Conservation (phyloP, 306 rosid species). For the cucumber (Cucumis sativus) region DNA sequence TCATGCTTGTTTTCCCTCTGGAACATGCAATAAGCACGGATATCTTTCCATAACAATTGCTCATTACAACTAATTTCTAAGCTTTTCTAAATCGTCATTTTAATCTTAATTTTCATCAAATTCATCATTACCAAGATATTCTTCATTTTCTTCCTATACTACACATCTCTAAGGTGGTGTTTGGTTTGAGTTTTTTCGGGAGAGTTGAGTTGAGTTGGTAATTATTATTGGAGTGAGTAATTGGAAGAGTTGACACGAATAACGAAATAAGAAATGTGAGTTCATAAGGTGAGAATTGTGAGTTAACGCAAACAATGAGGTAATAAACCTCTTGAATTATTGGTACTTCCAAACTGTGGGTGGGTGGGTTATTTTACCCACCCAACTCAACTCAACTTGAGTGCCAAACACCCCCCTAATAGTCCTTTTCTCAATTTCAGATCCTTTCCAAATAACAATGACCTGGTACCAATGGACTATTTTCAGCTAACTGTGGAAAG, state of each 20-base stretch:
- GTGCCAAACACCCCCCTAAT: not conserved
- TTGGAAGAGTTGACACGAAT: no score
- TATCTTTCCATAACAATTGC: not conserved
- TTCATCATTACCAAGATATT: not conserved
- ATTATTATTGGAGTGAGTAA: no score
- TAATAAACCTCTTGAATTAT: no score
- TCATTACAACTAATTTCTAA: not conserved
- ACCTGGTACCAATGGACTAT: not conserved
- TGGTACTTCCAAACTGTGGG: no score
- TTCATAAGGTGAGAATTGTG: no score
- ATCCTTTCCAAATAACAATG: not conserved
- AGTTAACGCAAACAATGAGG: no score
- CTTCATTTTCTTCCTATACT: not conserved
- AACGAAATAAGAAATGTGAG: no score
- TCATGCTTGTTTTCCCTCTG: not conserved
- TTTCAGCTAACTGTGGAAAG: not conserved
- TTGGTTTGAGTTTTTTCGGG: no score
- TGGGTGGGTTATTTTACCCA: no score
- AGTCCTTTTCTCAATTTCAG: not conserved
- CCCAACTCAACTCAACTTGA: no score
- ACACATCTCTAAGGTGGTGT: not conserved
- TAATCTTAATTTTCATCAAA: not conserved
- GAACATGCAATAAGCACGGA: not conserved
- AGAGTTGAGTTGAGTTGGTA: no score
- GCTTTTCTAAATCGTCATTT: not conserved